These are phyloP conservation scores for Xerocomus nothofagi DNA, from an alignment of 1,284 basidiomycete species.

Conservation along the genomic window DNA sequence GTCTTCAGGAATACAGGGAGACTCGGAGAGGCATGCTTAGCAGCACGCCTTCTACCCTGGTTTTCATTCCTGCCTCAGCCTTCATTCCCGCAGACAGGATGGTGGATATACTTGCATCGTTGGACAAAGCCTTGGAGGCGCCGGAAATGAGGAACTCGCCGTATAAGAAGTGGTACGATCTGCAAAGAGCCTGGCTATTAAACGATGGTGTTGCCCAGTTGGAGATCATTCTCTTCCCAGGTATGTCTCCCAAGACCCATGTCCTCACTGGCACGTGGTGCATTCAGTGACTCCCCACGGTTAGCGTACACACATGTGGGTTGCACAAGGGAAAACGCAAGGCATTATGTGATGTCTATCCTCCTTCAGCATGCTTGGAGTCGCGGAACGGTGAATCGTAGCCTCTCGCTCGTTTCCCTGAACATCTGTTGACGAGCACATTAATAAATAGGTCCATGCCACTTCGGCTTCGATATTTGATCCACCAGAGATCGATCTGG, in stretches of 20 bases:
- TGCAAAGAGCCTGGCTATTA: conserved; percentile 19
- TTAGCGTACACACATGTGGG: conserved; percentile 15
- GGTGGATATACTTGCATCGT: conserved; percentile 5
- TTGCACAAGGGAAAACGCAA: conserved; percentile 14
- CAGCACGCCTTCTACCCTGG: conserved; percentile 20
- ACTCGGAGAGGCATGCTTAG: conserved; percentile 14
- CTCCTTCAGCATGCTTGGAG: conserved; percentile 20
- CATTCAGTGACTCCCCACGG: too few species aligned
- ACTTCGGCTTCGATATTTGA: conserved; percentile 20
- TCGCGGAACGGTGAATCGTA: conserved; percentile 17
- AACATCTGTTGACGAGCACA: not conserved
- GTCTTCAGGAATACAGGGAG: conserved; percentile 12
- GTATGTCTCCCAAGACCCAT: conserved; percentile 1
- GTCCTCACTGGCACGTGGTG: too few species aligned
- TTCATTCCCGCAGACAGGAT: conserved; percentile 16
- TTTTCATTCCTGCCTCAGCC: conserved; percentile 10
- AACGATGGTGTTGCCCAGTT: conserved; percentile 23
- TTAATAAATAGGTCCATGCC: conserved; percentile 14
- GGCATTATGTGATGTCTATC: conserved; percentile 15
- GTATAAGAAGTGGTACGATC: conserved; percentile 16
- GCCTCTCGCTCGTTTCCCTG: not conserved
- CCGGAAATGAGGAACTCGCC: conserved; percentile 17
- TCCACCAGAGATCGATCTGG: conserved; percentile 15
- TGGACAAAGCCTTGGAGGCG: conserved; percentile 9
- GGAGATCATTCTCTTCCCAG: conserved; percentile 18